Evolutionary conservation across 257 asterid species (phyloP).

Genomic region (Nicotiana tabacum): DNA sequence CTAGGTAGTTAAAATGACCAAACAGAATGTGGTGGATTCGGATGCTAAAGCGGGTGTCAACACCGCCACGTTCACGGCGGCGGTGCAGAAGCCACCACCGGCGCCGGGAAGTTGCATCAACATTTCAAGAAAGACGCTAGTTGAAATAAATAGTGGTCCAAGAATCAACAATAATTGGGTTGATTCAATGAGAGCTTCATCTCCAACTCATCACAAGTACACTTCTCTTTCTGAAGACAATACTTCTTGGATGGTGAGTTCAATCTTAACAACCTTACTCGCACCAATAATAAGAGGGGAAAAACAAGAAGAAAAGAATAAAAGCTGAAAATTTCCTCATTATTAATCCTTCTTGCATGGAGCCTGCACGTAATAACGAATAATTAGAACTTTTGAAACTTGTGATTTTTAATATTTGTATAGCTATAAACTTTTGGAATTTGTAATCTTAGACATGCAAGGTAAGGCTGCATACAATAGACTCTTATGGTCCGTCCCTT

Average conservation of each 20-base stretch:
- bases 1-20: conserved; percentile 19
- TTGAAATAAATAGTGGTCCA: conserved; percentile 44
- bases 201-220: conserved; percentile 66
- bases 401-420: too few species aligned
- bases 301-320: too few species aligned
- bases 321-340: too few species aligned
- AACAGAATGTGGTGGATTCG: conserved; percentile 58
- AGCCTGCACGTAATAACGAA: too few species aligned
- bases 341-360: too few species aligned
- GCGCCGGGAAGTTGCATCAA: conserved; percentile 59
- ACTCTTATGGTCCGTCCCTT: too few species aligned
- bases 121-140: conserved; percentile 49
- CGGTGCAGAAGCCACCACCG: conserved; percentile 56
- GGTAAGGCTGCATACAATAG: too few species aligned
- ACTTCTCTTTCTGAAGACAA: conserved; percentile 34
- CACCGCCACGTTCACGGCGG: conserved; percentile 28
- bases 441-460: too few species aligned
- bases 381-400: too few species aligned
- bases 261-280: too few species aligned
- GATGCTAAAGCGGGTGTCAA: conserved; percentile 32
- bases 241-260: conserved; percentile 53
- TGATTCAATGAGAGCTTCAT: conserved; percentile 85
- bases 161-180: conserved; percentile 63
- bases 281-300: too few species aligned
- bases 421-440: too few species aligned